phyloP scores from a whole-genome alignment of 805 yeast genomes.

The Yarrowia sp. region DNA sequence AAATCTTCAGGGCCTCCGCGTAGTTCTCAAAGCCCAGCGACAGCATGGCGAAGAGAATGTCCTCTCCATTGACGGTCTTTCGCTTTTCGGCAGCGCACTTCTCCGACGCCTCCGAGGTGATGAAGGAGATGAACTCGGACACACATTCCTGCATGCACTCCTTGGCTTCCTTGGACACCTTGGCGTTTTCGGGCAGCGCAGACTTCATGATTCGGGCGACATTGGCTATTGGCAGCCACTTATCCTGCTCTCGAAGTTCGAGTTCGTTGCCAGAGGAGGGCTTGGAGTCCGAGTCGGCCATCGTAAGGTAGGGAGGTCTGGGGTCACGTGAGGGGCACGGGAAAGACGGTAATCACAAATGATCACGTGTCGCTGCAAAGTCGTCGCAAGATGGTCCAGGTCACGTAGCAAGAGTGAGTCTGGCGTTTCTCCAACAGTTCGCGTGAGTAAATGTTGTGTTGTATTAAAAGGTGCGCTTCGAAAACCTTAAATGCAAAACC shows the following conservation, averaged over 20 bases:
- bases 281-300: slow-evolving; percentile 27
- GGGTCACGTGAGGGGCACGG: background rate
- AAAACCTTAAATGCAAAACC: background rate
- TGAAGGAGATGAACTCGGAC: slow-evolving; percentile 63
- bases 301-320: background rate
- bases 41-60: slow-evolving; percentile 60
- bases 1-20: slow-evolving; percentile 65
- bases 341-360: background rate
- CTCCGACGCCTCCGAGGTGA: slow-evolving; percentile 64
- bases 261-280: slow-evolving; percentile 37
- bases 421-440: slow-evolving; percentile 19
- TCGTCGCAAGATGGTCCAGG: background rate
- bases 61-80: slow-evolving; percentile 70
- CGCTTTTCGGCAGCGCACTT: slow-evolving; percentile 63
- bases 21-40: slow-evolving; percentile 68
- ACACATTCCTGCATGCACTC: slow-evolving; percentile 76
- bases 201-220: slow-evolving; percentile 73
- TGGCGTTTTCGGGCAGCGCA: slow-evolving; percentile 70
- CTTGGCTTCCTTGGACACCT: slow-evolving; percentile 75
- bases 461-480: slow-evolving; percentile 22
- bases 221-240: slow-evolving; percentile 62
- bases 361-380: slow-evolving; percentile 5
- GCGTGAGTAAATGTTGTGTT: slow-evolving; percentile 21
- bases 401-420: slow-evolving; percentile 5
- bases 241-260: slow-evolving; percentile 59